Conservation (phyloP, 2,329 filamentous ascomycete genomes). For the Dothideomycetes sp. region DNA sequence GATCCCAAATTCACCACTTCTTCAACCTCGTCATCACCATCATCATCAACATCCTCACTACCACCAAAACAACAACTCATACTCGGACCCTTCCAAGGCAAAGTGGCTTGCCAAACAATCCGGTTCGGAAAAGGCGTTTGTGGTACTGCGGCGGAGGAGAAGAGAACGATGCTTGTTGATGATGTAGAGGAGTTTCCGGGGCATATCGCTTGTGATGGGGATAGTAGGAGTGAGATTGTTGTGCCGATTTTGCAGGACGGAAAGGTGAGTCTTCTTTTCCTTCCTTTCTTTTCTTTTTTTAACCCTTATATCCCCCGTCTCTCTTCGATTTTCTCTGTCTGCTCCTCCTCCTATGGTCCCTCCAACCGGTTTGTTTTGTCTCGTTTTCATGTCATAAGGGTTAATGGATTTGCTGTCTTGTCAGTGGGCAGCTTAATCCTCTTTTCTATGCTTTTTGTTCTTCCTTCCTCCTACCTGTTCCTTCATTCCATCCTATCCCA, state of each 20-base stretch:
- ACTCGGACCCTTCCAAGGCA: conserved; percentile 71
- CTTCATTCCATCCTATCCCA: too few species aligned
- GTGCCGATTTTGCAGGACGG: conserved; percentile 56
- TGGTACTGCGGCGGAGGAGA: conserved; percentile 55
- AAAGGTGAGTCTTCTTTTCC: conserved; percentile 32
- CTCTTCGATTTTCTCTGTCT: conserved; percentile 5
- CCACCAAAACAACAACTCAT: conserved; percentile 44
- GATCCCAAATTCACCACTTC: conserved; percentile 38
- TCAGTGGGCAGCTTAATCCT: background rate
- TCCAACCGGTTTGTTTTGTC: too few species aligned
- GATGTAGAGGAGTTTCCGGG: conserved; percentile 69
- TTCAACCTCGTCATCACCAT: too few species aligned
- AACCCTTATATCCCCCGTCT: background rate
- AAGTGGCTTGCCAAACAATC: conserved; percentile 70
- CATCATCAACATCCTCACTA: too few species aligned
- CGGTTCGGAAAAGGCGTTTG: conserved; percentile 66
- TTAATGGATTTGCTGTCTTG: too few species aligned
- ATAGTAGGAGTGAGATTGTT: conserved; percentile 69
- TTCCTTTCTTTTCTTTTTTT: background rate
- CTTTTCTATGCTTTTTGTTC: background rate
- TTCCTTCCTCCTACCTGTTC: too few species aligned
- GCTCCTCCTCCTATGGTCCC: too few species aligned
- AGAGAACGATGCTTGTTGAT: conserved; percentile 53
- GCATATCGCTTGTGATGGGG: conserved; percentile 73
- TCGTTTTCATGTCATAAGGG: too few species aligned